A percentile compares a stretch with the other conserved stretches of the same genome.
phyloP scores from a whole-genome alignment of 805 yeast species.

The Zygosaccharomyces gambellarensis region DNA sequence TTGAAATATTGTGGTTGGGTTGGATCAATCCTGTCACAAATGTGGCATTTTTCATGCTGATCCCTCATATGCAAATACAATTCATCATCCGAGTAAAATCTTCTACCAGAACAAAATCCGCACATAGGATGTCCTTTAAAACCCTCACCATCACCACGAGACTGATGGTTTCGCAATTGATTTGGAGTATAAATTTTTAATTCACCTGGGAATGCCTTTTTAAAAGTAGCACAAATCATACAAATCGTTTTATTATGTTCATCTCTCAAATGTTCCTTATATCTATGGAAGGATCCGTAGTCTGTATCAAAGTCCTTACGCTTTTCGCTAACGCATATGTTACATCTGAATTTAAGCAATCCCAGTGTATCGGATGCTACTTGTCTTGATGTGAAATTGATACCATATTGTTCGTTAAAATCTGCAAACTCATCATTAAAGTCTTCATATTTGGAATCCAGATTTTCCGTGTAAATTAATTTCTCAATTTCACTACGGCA shows the following conservation, averaged over 20 bases:
- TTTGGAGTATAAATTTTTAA: conserved; percentile 54
- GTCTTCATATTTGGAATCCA: conserved; percentile 37
- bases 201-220: conserved; percentile 73
- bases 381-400: conserved; percentile 54
- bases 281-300: conserved; percentile 49
- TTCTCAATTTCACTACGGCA: conserved; percentile 69
- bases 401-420: conserved; percentile 44
- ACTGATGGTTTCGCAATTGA: conserved; percentile 64
- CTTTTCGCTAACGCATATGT: conserved; percentile 36
- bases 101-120: conserved; percentile 63
- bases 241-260: conserved; percentile 65
- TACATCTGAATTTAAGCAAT: conserved; percentile 55
- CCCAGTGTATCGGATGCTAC: conserved; percentile 46
- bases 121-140: conserved; percentile 89
- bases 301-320: conserved; percentile 23
- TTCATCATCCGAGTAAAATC: conserved; percentile 89
- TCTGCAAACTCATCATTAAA: conserved; percentile 35
- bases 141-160: conserved; percentile 69
- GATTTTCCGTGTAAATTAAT: conserved; percentile 53
- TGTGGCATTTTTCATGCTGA: conserved; percentile 80
- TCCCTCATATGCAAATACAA: conserved; percentile 75
- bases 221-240: conserved; percentile 69
- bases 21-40: conserved; percentile 70
- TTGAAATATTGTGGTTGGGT: conserved; percentile 67
- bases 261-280: conserved; percentile 60